A percentile compares a stretch with the other conserved stretches of the same genome.
phyloP scores from a whole-genome alignment of 208 protist species.

The Lotmaria passim region DNA sequence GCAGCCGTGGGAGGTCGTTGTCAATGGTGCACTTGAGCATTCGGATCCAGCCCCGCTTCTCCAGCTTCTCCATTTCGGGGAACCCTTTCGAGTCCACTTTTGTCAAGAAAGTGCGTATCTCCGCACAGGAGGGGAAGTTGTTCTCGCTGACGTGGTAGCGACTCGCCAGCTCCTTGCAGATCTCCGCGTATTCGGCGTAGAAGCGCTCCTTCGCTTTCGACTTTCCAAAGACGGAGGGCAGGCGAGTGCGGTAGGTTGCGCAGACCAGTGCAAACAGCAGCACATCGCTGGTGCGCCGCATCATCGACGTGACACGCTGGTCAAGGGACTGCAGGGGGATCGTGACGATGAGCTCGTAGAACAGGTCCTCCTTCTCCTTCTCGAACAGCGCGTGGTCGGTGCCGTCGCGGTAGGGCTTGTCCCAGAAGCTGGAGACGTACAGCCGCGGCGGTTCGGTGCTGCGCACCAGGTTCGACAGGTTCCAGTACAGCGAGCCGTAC shows the following conservation, averaged over 20 bases:
- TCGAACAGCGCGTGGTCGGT: constrained; percentile 89
- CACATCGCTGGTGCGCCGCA: constrained; percentile 77
- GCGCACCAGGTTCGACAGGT: constrained; percentile 94
- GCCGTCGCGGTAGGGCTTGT: constrained; percentile 74
- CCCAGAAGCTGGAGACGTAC: constrained; percentile 97
- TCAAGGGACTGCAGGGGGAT: constrained; percentile 90
- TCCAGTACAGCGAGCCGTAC: constrained; percentile 98
- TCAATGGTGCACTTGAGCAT: constrained; percentile 64
- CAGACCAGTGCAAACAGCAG: constrained; percentile 89
- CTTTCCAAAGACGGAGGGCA: constrained; percentile 90
- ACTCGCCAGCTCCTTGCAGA: constrained; percentile 53
- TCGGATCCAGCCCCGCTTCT: constrained; percentile 59
- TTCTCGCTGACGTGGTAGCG: constrained; percentile 57
- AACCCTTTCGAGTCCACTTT: constrained; percentile 47
- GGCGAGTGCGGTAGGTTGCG: constrained; percentile 47
- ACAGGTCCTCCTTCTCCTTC: constrained; percentile 86
- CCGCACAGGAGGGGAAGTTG: constrained; percentile 53
- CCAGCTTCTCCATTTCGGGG: constrained; percentile 60
- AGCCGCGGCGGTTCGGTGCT: constrained; percentile 97
- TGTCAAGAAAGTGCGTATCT: constrained; percentile 46
- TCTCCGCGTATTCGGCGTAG: constrained; percentile 53
- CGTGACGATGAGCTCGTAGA: constrained; percentile 82
- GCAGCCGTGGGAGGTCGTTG: constrained; percentile 63
- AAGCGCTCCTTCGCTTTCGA: constrained; percentile 72
- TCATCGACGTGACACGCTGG: constrained; percentile 90